Evolutionary conservation across 139 green algal species (phyloP), one percentile per base, ranked within the genome.

Genomic region (Tetraselmis chui): DNA sequence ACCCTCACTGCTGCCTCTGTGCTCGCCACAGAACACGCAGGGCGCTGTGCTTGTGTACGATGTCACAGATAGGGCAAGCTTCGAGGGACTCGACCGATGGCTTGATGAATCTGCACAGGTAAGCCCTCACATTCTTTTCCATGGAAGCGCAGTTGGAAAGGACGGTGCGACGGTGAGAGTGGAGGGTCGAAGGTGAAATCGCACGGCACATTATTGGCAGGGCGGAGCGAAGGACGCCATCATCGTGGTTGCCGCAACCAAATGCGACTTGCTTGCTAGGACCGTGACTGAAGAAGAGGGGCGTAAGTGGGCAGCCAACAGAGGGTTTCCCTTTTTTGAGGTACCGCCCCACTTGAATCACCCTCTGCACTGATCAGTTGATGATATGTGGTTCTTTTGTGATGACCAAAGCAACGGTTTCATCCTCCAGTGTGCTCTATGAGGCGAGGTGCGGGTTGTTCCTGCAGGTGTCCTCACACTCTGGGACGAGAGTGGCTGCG

Each of bases 251-350:
- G 90, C 86, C 0, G 88, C 84, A 25, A 91, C 87, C 23, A 92
- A 92, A 59, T 75, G 59, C 0, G 88, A 93, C 79, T 77, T 87
- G 31, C 89, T 85, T 0, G 85, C 83, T 11, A 80, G 88, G 29
- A 88, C 88, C 58, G 90, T 94, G 30, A 81, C 76, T n/a, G 89
- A 92, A 74, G 84, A 87, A 76, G 90, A 94, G 82, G 89, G 87
- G 0, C 80, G 88, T 18, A 83, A 87, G 0, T 94, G 90, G 90
- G 90, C 90, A 1, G 28, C 83, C 25, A 75, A 59, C 31, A 86
- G 88, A 22, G 86, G 84, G 27, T 89, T 91, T 26, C 84, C 80
- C 1, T 91, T 88, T 59, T 92, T 90, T 32, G 86, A 91, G 86
- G 87, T 90, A 27, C 45, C 18, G 11, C 45, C 45, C 45, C 45